Evolutionary conservation across 192 early-diverging fungal species (phyloP), one percentile per base, ranked within the genome.

Genomic region (Oehlia diaphana): DNA sequence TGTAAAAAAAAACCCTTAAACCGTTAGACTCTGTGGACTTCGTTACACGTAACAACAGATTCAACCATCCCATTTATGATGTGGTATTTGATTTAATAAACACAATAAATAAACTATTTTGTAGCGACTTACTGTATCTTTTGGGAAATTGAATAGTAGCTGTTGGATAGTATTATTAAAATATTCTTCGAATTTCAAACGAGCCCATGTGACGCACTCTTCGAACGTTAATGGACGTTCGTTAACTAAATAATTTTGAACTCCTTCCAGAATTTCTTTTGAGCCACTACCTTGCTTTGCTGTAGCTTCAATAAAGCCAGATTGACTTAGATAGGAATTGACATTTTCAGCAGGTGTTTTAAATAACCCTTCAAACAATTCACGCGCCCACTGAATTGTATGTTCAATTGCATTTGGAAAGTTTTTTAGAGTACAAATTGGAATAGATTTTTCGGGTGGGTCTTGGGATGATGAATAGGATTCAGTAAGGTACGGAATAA

Each of bases 381-480:
- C 97, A 72, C 98, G 96, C 12, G 96, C 94, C 98, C 98, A 99
- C 84, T 97, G 91, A 81, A 95, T 95, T 33, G 92, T 94, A 83
- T 94, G 93, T 85, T 94, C 93, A 73, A 96, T 96, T 16, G 90
- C 91, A 80, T 95, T 94, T 68, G 95, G 95, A 88, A 96, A 96
- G 82, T 95, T 95, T 90, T 94, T 95, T 65, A 96, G 86, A 28
- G 95, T 96, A 88, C 95, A 96, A 79, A 92, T 92, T 61, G 95
- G 95, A 67, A 95, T 96, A 39, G 94, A 92, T 88, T 96, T 98
- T 85, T 99, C 98, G 61, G 95, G 95, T 0, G 98, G 98, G 83
- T 99, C 98, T 78, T 95, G 94, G 53, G 97, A 98, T 26, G 96
- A 98, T 4, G 95, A 96, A 88, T 99, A 99, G 10, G 97, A 97